phyloP scores from a whole-genome alignment of 371 early-diverging fungal species.

The Mortierella sp. region DNA sequence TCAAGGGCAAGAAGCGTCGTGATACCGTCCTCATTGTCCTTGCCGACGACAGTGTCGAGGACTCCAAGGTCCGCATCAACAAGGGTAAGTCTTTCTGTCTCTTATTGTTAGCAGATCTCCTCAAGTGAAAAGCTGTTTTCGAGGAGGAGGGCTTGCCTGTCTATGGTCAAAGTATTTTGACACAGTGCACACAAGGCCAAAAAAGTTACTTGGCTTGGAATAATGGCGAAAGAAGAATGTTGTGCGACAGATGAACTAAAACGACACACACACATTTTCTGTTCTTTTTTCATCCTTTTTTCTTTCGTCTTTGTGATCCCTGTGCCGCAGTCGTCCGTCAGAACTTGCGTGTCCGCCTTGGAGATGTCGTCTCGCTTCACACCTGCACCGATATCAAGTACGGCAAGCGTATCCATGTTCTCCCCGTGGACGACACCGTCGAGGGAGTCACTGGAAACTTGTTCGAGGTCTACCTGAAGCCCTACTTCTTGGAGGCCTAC shows the following conservation, averaged over 20 bases:
- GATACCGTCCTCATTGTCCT: conserved; percentile 97
- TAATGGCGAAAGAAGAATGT: not conserved
- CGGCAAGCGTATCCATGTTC: conserved; percentile 95
- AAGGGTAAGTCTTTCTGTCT: conserved; percentile 69
- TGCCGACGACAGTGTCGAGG: conserved; percentile 93
- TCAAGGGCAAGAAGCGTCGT: conserved; percentile 99
- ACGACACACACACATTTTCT: not conserved
- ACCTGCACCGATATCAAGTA: conserved; percentile 96
- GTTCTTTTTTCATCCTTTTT: not conserved
- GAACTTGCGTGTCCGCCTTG: conserved; percentile 97
- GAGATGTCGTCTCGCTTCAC: conserved; percentile 98
- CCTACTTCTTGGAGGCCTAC: conserved; percentile 97
- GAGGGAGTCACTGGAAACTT: conserved; percentile 98
- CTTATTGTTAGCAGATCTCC: not conserved
- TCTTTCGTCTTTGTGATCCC: not conserved
- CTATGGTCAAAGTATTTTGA: not conserved
- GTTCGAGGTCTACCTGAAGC: conserved; percentile 98
- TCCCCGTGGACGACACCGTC: conserved; percentile 99
- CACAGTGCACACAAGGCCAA: not conserved
- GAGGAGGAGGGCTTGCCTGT: not conserved
- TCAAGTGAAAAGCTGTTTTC: not conserved
- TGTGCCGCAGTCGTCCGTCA: conserved; percentile 89
- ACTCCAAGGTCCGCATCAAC: conserved; percentile 94
- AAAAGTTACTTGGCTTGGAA: not conserved
- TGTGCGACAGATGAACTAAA: not conserved